Evolutionary conservation across 176 grass and related monocot genomes (phyloP).

Genomic region (Avena insularis): DNA sequence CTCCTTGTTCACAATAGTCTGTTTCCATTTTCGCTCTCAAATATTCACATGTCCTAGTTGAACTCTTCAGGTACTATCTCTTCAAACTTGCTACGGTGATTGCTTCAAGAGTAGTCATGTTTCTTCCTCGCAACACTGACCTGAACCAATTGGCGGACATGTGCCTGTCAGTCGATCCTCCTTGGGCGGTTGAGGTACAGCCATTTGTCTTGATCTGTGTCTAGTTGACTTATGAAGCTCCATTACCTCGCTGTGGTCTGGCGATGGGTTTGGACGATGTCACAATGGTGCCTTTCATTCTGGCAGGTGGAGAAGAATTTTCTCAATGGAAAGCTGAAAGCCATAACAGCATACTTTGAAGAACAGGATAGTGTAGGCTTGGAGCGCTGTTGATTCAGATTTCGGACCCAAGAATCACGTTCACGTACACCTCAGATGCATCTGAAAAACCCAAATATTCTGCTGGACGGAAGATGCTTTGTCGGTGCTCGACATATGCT

Average conservation of each 20-base stretch:
- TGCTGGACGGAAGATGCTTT: conserved; percentile 15
- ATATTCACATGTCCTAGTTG: conserved; percentile 7
- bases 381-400: not conserved
- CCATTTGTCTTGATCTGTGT: conserved; percentile 38
- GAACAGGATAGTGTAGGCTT: conserved; percentile 9
- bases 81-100: conserved; percentile 71
- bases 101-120: conserved; percentile 91
- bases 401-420: not conserved
- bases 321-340: conserved; percentile 91
- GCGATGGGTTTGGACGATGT: not conserved
- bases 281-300: conserved; percentile 6
- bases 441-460: not conserved
- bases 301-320: conserved; percentile 94
- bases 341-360: conserved; percentile 90
- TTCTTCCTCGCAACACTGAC: conserved; percentile 89
- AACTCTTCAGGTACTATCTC: conserved; percentile 66
- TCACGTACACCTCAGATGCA: not conserved
- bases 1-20: conserved; percentile 29
- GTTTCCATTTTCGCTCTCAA: conserved; percentile 8
- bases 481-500: not conserved
- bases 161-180: conserved; percentile 75
- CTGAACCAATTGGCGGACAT: conserved; percentile 85
- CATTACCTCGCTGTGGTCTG: not conserved
- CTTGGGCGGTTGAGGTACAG: conserved; percentile 78
- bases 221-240: not conserved